Conservation (phyloP, 2,329 filamentous ascomycete genomes). For the Hirsutella rhossiliensis region DNA sequence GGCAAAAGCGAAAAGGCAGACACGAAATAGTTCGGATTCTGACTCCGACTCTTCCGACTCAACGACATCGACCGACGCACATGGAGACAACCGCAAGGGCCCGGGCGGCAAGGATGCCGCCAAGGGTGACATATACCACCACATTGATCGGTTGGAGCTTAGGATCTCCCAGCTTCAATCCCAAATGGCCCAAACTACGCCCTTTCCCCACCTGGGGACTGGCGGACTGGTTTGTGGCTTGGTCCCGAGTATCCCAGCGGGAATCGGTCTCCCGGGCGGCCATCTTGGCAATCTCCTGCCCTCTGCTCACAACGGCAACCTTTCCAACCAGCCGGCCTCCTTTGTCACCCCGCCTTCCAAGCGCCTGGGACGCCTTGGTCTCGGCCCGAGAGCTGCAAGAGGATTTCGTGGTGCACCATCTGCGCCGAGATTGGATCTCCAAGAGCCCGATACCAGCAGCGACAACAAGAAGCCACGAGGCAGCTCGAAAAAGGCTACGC, state of each 20-base stretch:
- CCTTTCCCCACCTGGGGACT: background rate
- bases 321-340: background rate
- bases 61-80: background rate
- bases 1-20: background rate
- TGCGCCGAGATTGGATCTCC: background rate
- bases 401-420: background rate
- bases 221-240: background rate
- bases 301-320: background rate
- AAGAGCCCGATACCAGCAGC: background rate
- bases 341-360: background rate
- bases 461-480: background rate
- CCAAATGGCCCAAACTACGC: conserved; percentile 6
- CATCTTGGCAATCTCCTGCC: background rate
- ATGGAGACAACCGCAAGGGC: conserved; percentile 1
- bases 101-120: background rate
- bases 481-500: conserved; percentile 8
- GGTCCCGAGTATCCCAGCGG: background rate
- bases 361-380: background rate
- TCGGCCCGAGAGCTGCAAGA: background rate
- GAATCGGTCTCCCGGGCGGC: background rate
- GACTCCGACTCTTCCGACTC: background rate
- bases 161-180: conserved; percentile 14
- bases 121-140: conserved; percentile 5
- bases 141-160: conserved; percentile 16
- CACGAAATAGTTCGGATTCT: background rate